Evolutionary conservation across 2,329 filamentous ascomycete genomes (phyloP), one percentile per base, ranked within the genome.

Genomic region (Cytospora leucostoma): DNA sequence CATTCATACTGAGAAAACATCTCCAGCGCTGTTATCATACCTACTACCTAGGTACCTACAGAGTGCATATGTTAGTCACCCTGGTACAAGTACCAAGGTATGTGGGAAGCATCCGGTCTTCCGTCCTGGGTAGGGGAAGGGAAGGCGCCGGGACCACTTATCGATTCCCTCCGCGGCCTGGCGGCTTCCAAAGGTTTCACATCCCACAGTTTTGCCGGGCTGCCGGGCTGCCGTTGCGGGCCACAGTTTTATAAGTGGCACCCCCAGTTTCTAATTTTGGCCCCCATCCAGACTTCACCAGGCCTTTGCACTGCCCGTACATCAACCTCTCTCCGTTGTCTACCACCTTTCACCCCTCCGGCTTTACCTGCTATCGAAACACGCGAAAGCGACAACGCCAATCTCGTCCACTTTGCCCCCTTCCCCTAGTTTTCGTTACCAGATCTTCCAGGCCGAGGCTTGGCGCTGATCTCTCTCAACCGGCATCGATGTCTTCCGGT

Each of bases 221-320:
- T 27, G 27, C 27, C 27, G 27, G 27, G 27, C 27, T 27, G 27
- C 27, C 27, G 27, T 4, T 27, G 27, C 27, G 27, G 27, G 27
- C 27, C 27, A 27, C 27, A 4, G 27, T 27, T 27, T 27, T 27
- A 27, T 27, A 27, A 27, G 27, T 27, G 56, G 56, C 56, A 19
- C 52, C 47, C 34, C 59, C 59, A 50, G 38, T 61, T 47, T 61
- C 59, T 61, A 61, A 61, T 11, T 55, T 53, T 61, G 59, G 51
- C 59, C 59, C 51, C 51, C 59, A 49, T 37, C 33, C 51, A 55
- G 58, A 44, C 44, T 8, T n/a, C 33, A 27, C 50, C 50, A 52
- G 50, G 7, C 50, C 12, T 60, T 54, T 47, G 44, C 51, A 51
- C 58, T 54, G 58, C 34, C 49, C 27, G 17, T 19, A 4, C 44